These are phyloP conservation scores for Ceratocystis lukuohia DNA, from an alignment of 2,329 filamentous ascomycete genomes.

Conservation along the genomic window DNA sequence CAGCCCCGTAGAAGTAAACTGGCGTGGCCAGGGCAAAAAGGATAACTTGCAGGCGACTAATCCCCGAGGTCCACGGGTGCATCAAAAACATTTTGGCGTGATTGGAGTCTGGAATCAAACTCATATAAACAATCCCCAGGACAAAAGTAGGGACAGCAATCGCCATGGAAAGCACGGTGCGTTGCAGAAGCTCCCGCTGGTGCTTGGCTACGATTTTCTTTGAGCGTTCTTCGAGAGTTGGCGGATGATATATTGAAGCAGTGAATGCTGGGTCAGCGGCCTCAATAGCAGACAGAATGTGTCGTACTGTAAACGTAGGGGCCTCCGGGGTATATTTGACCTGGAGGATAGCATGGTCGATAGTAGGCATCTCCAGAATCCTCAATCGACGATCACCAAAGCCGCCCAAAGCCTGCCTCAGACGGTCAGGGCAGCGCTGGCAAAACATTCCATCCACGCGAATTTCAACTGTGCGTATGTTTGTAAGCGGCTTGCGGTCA, in stretches of 20 bases:
- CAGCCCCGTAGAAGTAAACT: constrained; percentile 74
- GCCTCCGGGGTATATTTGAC: constrained; percentile 56
- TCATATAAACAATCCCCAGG: constrained; percentile 87
- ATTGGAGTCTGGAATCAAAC: constrained; percentile 50
- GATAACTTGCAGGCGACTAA: constrained; percentile 64
- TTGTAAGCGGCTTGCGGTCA: constrained; percentile 23
- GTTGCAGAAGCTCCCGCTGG: constrained; percentile 51
- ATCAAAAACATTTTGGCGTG: constrained; percentile 51
- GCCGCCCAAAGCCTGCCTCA: constrained; percentile 39
- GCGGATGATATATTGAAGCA: constrained; percentile 62
- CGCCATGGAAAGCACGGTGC: constrained; percentile 55
- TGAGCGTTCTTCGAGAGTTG: constrained; percentile 71
- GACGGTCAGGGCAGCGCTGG: constrained; percentile 50
- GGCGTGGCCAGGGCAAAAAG: constrained; percentile 72
- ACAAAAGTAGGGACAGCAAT: constrained; percentile 72
- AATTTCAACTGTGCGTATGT: constrained; percentile 47
- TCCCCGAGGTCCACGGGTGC: constrained; percentile 54
- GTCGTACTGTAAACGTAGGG: constrained; percentile 59
- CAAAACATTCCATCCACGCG: constrained; percentile 62
- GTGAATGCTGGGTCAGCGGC: constrained; percentile 51
- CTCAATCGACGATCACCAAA: constrained; percentile 37
- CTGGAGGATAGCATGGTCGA: constrained; percentile 52
- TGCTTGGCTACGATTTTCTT: constrained; percentile 58
- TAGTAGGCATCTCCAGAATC: constrained; percentile 42
- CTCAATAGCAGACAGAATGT: constrained; percentile 55